Conservation (phyloP, 169 alveolate species). For the Plasmodium coatneyi region DNA sequence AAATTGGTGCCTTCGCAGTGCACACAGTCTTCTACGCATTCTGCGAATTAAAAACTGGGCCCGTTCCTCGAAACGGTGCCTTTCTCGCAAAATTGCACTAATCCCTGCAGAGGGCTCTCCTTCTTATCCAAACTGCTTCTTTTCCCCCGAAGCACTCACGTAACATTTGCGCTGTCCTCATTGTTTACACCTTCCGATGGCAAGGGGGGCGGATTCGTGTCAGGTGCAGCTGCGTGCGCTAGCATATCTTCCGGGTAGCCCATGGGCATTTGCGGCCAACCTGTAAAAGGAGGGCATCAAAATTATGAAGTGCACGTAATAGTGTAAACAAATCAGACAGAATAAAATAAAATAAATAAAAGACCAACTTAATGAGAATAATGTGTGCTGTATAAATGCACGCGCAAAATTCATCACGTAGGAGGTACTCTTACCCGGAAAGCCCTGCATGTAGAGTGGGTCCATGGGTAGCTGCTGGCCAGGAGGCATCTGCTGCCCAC, state of each 20-base stretch:
- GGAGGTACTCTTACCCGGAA: constrained; percentile 3
- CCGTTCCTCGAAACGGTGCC: not conserved
- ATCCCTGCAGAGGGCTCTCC: not conserved
- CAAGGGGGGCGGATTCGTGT: constrained; percentile 70
- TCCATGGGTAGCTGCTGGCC: constrained; percentile 22
- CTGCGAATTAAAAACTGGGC: not conserved
- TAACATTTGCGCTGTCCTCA: constrained; percentile 12
- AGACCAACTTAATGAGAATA: not conserved
- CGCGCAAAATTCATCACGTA: not conserved
- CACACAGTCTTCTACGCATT: not conserved
- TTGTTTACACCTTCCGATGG: constrained; percentile 40
- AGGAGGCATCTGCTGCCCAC: constrained; percentile 12
- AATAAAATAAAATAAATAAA: not conserved
- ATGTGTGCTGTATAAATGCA: not conserved
- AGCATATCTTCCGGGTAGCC: constrained; percentile 37
- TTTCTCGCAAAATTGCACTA: not conserved
- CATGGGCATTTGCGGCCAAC: constrained; percentile 69
- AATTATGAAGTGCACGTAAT: not conserved
- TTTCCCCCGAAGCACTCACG: not conserved
- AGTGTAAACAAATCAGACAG: not conserved
- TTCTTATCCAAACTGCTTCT: not conserved
- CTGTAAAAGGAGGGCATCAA: constrained; percentile 1
- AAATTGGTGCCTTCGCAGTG: not conserved
- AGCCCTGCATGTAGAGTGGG: constrained; percentile 37
- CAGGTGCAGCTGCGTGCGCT: constrained; percentile 51